A percentile compares a stretch with the other conserved stretches of the same genome.
Evolutionary conservation across 371 early-diverging fungal genomes (phyloP).

Genomic region (Zychaea mexicana): DNA sequence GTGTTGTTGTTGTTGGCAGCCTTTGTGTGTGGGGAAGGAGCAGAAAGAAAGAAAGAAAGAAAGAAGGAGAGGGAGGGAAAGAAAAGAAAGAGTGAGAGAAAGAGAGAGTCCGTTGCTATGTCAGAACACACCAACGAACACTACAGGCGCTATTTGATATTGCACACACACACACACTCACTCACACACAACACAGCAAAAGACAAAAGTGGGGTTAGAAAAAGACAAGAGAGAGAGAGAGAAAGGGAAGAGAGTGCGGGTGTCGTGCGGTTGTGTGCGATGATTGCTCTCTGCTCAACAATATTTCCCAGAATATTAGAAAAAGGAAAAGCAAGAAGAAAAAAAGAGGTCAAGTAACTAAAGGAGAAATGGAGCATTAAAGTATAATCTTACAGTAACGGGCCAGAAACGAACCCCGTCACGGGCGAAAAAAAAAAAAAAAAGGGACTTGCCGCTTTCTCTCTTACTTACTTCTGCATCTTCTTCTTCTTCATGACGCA

Average conservation of each 20-base stretch:
- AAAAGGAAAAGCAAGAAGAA: slow-evolving; percentile 1
- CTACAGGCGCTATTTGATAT: too few species aligned
- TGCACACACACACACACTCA: too few species aligned
- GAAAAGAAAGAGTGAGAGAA: neutral
- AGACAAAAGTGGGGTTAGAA: too few species aligned
- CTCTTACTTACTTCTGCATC: neutral
- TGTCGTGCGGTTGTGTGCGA: too few species aligned
- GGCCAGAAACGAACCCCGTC: neutral
- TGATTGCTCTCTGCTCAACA: neutral
- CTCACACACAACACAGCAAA: too few species aligned
- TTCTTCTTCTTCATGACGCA: neutral
- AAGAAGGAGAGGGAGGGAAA: neutral
- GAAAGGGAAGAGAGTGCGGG: too few species aligned
- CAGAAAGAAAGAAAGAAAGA: neutral
- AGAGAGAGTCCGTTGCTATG: neutral
- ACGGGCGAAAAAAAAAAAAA: neutral
- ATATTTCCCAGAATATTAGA: neutral
- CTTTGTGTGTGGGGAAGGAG: too few species aligned
- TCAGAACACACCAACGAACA: too few species aligned
- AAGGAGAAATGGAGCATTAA: neutral
- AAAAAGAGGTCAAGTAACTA: neutral
- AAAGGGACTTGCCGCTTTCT: too few species aligned
- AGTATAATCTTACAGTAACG: neutral
- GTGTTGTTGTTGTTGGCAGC: neutral
- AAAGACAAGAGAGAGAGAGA: too few species aligned